Evolutionary conservation across 2,329 filamentous ascomycete species (phyloP), one percentile per base, ranked within the genome.

Genomic region (Fusarium miscanthi): DNA sequence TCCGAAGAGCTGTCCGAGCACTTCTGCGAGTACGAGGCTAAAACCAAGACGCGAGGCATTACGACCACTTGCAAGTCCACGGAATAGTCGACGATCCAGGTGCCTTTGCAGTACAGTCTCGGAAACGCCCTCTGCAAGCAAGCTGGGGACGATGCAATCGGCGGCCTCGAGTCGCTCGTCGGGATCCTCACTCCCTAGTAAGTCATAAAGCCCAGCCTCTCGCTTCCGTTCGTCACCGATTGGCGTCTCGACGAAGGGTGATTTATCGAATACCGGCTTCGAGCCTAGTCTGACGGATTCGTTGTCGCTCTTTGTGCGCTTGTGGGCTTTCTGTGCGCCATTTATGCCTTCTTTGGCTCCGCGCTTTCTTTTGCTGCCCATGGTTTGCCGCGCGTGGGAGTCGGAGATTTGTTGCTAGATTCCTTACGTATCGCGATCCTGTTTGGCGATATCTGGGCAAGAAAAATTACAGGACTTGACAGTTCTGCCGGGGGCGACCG

Each of bases 1-100:
- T 3, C 89, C 89, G 77, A 92, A 93, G 9, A 95, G 82, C 77
- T 95, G 90, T 8, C 89, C 87, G 48, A 97, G 80, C 13, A 97
- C 84, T 81, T 98, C 95, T 0, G 94, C 92, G 74, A 98, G 84
- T 0, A 95, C 95, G 61, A 98, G 87, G 59, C 94, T 97, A 80
- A 97, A 98, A 7, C 96, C 96, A 56, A 96, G 84, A 31, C 96
- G 89, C 23, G 95, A 94, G 17, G 93, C 94, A 83, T 97, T 97
- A 63, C 94, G 91, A 60, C 94, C 92, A 80, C 94, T 98, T 69
- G 95, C 94, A 23, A 98, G 89, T 43, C 96, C 96, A 60, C 93
- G 90, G 80, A 98, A 94, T 41, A 99, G 85, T 31, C 92, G 88
- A 78, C 89, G 88, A 71, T 90, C 88, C 35, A 92, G 82, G 74